phyloP scores from a whole-genome alignment of 2,329 filamentous ascomycete species.

The Penicillium vulpinum region DNA sequence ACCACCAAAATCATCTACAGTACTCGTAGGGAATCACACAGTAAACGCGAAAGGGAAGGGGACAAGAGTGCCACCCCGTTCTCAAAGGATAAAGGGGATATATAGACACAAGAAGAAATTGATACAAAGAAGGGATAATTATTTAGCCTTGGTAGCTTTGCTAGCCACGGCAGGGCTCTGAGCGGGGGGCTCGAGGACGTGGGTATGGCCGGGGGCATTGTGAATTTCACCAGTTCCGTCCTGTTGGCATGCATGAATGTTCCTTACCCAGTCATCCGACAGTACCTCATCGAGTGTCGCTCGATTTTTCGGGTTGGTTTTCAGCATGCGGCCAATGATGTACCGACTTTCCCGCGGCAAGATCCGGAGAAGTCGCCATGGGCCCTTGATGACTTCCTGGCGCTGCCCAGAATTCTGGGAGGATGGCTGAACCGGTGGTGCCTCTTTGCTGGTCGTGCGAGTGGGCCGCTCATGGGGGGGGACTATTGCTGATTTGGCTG shows the following conservation, averaged over 20 bases:
- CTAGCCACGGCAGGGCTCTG: slow-evolving; percentile 36
- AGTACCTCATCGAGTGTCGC: slow-evolving; percentile 85
- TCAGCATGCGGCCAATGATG: slow-evolving; percentile 90
- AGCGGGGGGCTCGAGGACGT: slow-evolving; percentile 72
- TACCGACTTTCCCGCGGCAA: slow-evolving; percentile 86
- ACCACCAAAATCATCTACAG: slow-evolving; percentile 8
- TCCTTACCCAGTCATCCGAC: slow-evolving; percentile 84
- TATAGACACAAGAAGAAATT: slow-evolving; percentile 21
- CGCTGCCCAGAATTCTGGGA: slow-evolving; percentile 33
- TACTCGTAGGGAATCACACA: slow-evolving; percentile 10
- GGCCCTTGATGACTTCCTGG: slow-evolving; percentile 83
- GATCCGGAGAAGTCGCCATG: slow-evolving; percentile 83
- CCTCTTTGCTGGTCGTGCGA: slow-evolving; percentile 43
- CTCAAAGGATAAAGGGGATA: slow-evolving; percentile 7
- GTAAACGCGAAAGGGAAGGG: not conserved
- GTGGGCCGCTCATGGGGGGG: slow-evolving; percentile 25
- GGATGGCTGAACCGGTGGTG: slow-evolving; percentile 34
- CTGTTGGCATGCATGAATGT: slow-evolving; percentile 78
- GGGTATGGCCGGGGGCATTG: slow-evolving; percentile 73
- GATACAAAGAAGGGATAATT: slow-evolving; percentile 24
- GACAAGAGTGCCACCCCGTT: slow-evolving; percentile 3
- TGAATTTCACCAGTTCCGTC: slow-evolving; percentile 72
- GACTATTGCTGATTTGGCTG: slow-evolving; percentile 21
- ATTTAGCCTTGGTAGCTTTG: slow-evolving; percentile 36
- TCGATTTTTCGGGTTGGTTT: slow-evolving; percentile 78